phyloP scores from a whole-genome alignment of 805 yeast species.

The Schwanniomyces yamadae region DNA sequence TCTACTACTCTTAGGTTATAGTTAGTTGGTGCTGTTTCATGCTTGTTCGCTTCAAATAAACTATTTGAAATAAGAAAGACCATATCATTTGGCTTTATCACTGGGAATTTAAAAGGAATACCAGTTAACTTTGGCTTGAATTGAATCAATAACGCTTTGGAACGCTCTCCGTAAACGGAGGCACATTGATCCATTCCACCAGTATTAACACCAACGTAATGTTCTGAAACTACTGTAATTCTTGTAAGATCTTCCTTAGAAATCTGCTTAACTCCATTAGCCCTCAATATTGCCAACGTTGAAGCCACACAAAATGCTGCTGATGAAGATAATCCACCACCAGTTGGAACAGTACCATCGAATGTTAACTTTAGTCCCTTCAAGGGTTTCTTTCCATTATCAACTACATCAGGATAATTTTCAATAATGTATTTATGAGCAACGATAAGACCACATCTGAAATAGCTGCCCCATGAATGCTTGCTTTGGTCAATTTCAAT shows the following conservation, averaged over 20 bases:
- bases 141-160: constrained; percentile 57
- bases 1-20: constrained; percentile 74
- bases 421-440: constrained; percentile 50
- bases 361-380: constrained; percentile 52
- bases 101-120: constrained; percentile 53
- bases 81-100: constrained; percentile 39
- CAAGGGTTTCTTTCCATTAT: constrained; percentile 22
- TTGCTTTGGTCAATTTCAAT: constrained; percentile 48
- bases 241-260: constrained; percentile 53
- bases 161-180: constrained; percentile 59
- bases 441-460: constrained; percentile 62
- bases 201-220: constrained; percentile 69
- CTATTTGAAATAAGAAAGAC: constrained; percentile 65
- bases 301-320: constrained; percentile 72
- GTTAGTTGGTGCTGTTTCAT: constrained; percentile 66
- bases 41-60: constrained; percentile 60
- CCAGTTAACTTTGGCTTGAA: constrained; percentile 61
- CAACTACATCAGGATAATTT: constrained; percentile 24
- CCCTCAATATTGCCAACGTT: constrained; percentile 54
- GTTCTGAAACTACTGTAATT: constrained; percentile 66
- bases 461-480: constrained; percentile 67
- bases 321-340: constrained; percentile 68
- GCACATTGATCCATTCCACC: constrained; percentile 86
- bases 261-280: constrained; percentile 45
- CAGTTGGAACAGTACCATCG: constrained; percentile 70